Evolutionary conservation across 805 yeast genomes (phyloP), one percentile per base, ranked within the genome.

Genomic region (Cyberlindnera petersonii): DNA sequence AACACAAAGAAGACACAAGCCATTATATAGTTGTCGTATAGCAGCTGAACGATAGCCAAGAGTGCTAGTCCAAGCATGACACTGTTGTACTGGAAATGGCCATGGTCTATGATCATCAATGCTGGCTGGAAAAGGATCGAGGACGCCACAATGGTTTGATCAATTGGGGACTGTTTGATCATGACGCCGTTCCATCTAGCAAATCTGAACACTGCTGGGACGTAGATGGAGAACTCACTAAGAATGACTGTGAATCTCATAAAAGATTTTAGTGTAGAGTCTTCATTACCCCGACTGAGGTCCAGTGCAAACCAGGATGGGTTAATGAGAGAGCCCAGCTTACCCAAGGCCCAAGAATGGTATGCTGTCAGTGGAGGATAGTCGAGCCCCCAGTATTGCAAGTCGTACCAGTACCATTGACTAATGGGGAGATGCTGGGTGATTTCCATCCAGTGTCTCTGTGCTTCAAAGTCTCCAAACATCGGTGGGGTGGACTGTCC

Each of bases 391-490:
- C 98, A 93, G 65, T 91, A 88, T 49, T 79, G 78, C 31, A 88
- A 68, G 57, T 93, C 96, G 60, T 79, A 87, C 65, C 73, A 85
- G 57, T 93, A 93, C 98, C 98, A 93, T 46, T 82, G 50, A 0
- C 65, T 60, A 1, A 86, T 61, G 0, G 96, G 93, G 34, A 89
- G 59, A 50, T 79, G 77, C 27, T 71, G 77, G 0, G 98, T 91
- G 37, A 91, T 68, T 59, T 93, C 98, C 75, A 93, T 72, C 98
- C 98, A 93, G 60, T 91, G 98, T 49, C 98, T 74, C 60, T 93
- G 98, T 0, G 98, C 98, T 60, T 93, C 98, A 55, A 93, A 91
- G 58, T 93, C 98, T 6, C 98, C 98, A 66, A 68, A 79, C 76
- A 86, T 76, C 5, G 98, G 98, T 8, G 84, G 78, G 2, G 69